Evolutionary conservation across 768 basidiomycete species (phyloP), one percentile per base, ranked within the genome.

Genomic region (Collybiopsis luxurians): DNA sequence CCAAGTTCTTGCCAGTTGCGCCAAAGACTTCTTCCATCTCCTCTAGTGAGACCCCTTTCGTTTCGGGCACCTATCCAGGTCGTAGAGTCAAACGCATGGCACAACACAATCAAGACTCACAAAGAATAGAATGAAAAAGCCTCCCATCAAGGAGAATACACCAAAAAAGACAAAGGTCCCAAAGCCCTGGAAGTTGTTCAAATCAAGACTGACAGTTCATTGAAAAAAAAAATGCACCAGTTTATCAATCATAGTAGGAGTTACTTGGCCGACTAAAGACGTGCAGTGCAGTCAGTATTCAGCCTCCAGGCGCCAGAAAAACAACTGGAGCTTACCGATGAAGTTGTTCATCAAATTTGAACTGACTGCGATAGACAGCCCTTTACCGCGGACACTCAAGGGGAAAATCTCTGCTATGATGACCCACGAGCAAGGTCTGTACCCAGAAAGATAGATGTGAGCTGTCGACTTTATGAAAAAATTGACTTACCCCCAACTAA

Each of bases 1-100:
- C 84, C 44, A 86, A 34, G 17, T 55, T 70, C 36, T 81, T 81
- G 46, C 67, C 68, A 10, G 71, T 73, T 52, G 81, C 81, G 30
- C 86, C 85, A 67, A 92, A 92, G 19, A 88, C 81, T 27, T 81
- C 81, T 68, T 92, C 90, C 82, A 91, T 88, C 68, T 92, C 87
- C 65, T 92, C 89, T 45, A 91, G 75, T 2, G 83, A 80, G 3
- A 87, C 67, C 62, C 85, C 85, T 71, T 89, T 89, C 15, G 86
- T 88, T 71, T 88, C 85, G n/a, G 86, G 86, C 1, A 85, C 81
- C 82, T 84, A n/a, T n/a, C n/a, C n/a, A n/a, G 43, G 4, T 44
- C 15, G 24, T 50, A 39, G 57, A 52, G 50, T 13, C 59, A 50
- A 15, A 10, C 61, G 23, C 44, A 9, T 26, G 17, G 21, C n/a